Evolutionary conservation across 345 rosid species (phyloP), one percentile per base, ranked within the genome.

Genomic region (Anacardium occidentale): DNA sequence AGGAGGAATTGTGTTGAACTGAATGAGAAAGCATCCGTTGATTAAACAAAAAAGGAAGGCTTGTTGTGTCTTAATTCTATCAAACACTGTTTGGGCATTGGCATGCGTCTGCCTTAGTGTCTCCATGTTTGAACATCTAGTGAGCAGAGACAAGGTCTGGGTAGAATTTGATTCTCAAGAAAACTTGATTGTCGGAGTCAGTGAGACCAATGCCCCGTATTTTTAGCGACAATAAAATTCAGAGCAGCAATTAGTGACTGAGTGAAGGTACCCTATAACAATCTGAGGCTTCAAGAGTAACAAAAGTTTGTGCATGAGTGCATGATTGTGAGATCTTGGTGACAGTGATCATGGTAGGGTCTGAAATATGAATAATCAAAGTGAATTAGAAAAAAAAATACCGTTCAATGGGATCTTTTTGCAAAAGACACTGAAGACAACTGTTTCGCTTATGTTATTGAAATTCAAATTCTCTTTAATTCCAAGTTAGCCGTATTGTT

Each of bases 31-130:
- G 82, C 94, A 90, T 92, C 48, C 81, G 83, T 9, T 61, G 71
- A 66, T 92, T n/a, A n/a, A n/a, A n/a, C n/a, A 90, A 47, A 86
- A 42, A 72, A 83, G 55, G 72, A 89, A 73, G 26, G 92, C 85
- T 18, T 25, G 69, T 21, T 85, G 90, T 56, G 48, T 71, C 44
- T 66, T 64, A 25, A 82, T 76, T 48, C 80, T 78, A 48, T 85
- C 77, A 64, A 91, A 92, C 48, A 84, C 75, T 69, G 51, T 75
- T 26, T 48, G 82, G 11, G 95, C 90, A 61, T 29, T 29, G 55
- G 90, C 87, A 61, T 92, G 92, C 73, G 86, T 76, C 77, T 87
- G 94, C 83, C 82, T 84, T 44, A 85, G 74, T 53, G 82, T 86
- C 21, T 74, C 71, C 74, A 79, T 75, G 61, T 64, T 82, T 11